These are phyloP conservation scores for Henningerozyma blattae DNA, from an alignment of 805 yeast species.

Conservation along the genomic window DNA sequence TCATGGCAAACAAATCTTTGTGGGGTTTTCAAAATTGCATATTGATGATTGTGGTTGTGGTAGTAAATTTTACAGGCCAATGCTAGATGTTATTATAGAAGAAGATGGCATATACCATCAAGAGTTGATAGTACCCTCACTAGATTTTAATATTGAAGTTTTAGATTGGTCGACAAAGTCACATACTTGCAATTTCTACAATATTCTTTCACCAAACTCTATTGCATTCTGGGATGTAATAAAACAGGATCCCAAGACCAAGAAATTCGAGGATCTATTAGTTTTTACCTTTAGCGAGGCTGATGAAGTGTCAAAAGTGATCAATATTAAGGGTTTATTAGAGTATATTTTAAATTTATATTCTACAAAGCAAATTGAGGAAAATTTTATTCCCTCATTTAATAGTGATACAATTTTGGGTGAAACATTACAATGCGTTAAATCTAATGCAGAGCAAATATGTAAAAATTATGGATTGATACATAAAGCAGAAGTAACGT, in stretches of 20 bases:
- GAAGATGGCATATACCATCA: constrained; percentile 8
- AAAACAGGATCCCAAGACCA: constrained; percentile 7
- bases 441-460: not conserved
- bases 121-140: constrained; percentile 8
- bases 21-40: constrained; percentile 13
- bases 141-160: constrained; percentile 9
- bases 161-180: constrained; percentile 9
- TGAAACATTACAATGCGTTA: constrained; percentile 4
- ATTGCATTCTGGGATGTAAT: constrained; percentile 11
- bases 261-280: constrained; percentile 25
- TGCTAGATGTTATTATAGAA: constrained; percentile 7
- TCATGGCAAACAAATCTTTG: constrained; percentile 10
- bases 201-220: constrained; percentile 10
- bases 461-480: constrained; percentile 1
- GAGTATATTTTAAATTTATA: constrained; percentile 27
- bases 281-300: constrained; percentile 30
- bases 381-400: constrained; percentile 4
- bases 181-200: constrained; percentile 5
- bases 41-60: constrained; percentile 13
- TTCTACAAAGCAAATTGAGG: constrained; percentile 5
- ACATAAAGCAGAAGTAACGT: no score
- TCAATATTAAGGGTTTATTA: constrained; percentile 27
- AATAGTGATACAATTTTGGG: not conserved
- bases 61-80: constrained; percentile 9
- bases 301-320: constrained; percentile 25